phyloP scores from a whole-genome alignment of 805 yeast species.

The Zygotorulaspora chibaensis region DNA sequence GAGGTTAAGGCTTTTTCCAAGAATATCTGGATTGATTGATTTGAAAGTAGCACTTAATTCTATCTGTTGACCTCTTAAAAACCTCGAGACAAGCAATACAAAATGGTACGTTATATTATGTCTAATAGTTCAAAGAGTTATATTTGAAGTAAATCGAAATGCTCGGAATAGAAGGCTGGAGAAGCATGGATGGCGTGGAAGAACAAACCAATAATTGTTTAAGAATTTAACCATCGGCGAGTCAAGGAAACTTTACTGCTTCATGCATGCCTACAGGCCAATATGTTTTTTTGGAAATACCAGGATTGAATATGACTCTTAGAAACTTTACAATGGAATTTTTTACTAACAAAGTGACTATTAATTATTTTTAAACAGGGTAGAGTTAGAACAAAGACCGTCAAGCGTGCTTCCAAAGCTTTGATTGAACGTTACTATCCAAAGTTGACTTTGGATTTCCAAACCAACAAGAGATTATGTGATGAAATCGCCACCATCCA shows the following conservation, averaged over 20 bases:
- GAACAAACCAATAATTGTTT: neutral
- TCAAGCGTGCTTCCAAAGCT: constrained; percentile 99
- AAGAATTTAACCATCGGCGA: too few species aligned
- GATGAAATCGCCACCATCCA: constrained; percentile 98
- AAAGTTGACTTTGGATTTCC: constrained; percentile 98
- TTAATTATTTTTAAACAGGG: constrained; percentile 53
- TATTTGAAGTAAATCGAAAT: neutral
- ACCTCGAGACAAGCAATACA: constrained; percentile 29
- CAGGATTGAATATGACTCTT: neutral
- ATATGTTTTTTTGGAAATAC: neutral
- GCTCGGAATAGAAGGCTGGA: too few species aligned
- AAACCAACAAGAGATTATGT: constrained; percentile 99
- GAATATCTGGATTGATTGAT: neutral
- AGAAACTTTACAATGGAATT: neutral
- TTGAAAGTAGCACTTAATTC: neutral
- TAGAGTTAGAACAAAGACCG: constrained; percentile 99
- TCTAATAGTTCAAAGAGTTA: neutral
- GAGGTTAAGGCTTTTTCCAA: neutral
- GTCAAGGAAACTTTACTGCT: too few species aligned
- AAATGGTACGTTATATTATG: constrained; percentile 26
- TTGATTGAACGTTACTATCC: constrained; percentile 99
- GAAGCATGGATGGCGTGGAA: neutral
- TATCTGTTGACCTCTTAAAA: constrained; percentile 5
- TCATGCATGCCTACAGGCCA: too few species aligned
- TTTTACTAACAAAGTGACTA: constrained; percentile 20